Base-by-base conservation (phyloP, 371 early-diverging fungal genomes). In the Conidiobolus incongruus region DNA sequence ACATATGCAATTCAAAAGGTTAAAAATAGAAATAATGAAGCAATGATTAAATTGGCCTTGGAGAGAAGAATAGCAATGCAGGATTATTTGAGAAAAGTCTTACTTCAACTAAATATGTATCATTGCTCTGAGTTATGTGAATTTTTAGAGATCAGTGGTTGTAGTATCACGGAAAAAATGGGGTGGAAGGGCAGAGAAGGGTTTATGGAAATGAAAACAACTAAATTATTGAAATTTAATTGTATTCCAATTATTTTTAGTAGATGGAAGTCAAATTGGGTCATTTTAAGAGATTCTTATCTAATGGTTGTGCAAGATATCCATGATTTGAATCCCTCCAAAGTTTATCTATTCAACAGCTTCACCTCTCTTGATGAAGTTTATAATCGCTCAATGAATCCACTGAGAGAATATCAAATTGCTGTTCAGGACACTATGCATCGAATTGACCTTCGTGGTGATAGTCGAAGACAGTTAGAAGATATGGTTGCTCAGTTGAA, bases 141-240 rank as follows among this genome's bases (percentile, higher is more conserved):
- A 31, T 86, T 86, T 50, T 51, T 86, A 38, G 81, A 82, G 51
- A 52, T 84, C 19, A 77, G 81, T 19, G 68, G 73, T 6, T 61
- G 73, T 40, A 77, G 79, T 35, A 67, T 84, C 35, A 62, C 65
- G 15, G 70, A 66, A 37, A 79, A 77, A 45, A 72, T 78, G 64
- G 81, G 84, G 1, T 82, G 82, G 83, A 85, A 85, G 48, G 81
- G 81, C 37, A 81, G 80, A 46, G 86, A 85, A 50, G 80, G 78
- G 10, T 72, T 71, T 45, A 47, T 84, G 50, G 63, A 73, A 1
- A 61, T 65, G 31, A 17, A 33, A 13, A 16, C 16, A 2, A 22
- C 21, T 13, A 30, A 32, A 24, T n/a, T 22, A 2, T 13, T 4
- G 21, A 29, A 46, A 37, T 10, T 19, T 15, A 30, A 40, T 1